Evolutionary conservation across 2,329 filamentous ascomycete genomes (phyloP).

Genomic region (Fusarium agapanthi): DNA sequence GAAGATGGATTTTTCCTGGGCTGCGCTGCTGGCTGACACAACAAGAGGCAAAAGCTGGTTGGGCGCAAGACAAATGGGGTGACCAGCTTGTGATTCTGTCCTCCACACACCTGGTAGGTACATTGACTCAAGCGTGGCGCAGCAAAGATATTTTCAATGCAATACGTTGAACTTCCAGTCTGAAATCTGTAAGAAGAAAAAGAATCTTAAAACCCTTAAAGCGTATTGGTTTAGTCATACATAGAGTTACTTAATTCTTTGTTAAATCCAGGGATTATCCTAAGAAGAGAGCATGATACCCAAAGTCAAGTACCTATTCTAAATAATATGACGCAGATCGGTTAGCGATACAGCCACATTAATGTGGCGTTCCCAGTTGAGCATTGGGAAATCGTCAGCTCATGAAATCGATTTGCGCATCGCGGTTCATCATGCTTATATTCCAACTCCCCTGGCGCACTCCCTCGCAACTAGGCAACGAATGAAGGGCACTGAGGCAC

Average conservation of each 20-base stretch:
- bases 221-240: no score
- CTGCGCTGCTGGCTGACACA: slow-evolving; percentile 30
- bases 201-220: neutral
- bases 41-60: slow-evolving; percentile 12
- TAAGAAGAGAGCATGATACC: neutral
- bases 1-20: slow-evolving; percentile 40
- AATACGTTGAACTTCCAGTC: neutral
- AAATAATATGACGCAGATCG: neutral
- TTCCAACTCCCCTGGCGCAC: neutral
- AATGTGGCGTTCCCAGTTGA: slow-evolving; percentile 4
- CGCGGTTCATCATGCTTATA: neutral
- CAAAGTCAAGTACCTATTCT: neutral
- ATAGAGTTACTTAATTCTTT: neutral
- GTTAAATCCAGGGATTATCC: neutral
- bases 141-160: neutral
- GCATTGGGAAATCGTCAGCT: neutral
- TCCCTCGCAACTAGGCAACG: neutral
- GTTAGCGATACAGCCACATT: slow-evolving; percentile 4
- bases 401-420: slow-evolving; percentile 4
- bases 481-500: neutral
- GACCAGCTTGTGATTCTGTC: slow-evolving; percentile 17
- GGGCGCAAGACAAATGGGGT: slow-evolving; percentile 12
- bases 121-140: slow-evolving; percentile 28
- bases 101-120: neutral
- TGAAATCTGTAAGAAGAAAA: neutral